These are phyloP conservation scores for Cryphonectria japonica DNA, from an alignment of 2,329 filamentous ascomycete species.

Conservation along the genomic window DNA sequence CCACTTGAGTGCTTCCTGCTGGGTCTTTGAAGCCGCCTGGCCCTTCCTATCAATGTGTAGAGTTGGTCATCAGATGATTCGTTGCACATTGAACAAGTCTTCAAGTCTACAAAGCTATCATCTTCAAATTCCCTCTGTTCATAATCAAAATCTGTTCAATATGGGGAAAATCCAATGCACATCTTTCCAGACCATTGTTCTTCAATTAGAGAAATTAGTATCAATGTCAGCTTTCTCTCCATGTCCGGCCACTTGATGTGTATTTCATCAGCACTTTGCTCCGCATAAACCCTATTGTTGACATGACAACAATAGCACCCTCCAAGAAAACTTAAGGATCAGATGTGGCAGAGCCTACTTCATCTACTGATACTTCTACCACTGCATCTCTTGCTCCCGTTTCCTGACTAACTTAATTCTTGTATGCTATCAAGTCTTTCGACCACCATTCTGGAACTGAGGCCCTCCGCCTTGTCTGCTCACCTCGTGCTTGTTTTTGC, in stretches of 20 bases:
- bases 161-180: background rate
- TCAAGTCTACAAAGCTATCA: background rate
- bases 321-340: background rate
- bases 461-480: background rate
- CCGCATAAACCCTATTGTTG: background rate
- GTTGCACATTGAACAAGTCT: background rate
- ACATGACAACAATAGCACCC: background rate
- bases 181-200: background rate
- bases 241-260: background rate
- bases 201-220: background rate
- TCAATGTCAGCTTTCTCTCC: background rate
- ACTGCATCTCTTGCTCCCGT: background rate
- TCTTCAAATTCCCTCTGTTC: background rate
- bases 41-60: background rate
- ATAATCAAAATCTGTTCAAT: too few relatives aligned
- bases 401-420: background rate
- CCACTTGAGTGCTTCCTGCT: background rate
- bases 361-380: background rate
- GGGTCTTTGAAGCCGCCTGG: background rate
- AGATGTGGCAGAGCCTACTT: background rate
- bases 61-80: background rate
- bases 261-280: background rate
- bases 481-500: background rate
- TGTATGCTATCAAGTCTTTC: background rate
- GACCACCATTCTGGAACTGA: background rate